Evolutionary conservation across 202 grass and related monocot genomes (phyloP).

Genomic region (Saccharum hybrid): DNA sequence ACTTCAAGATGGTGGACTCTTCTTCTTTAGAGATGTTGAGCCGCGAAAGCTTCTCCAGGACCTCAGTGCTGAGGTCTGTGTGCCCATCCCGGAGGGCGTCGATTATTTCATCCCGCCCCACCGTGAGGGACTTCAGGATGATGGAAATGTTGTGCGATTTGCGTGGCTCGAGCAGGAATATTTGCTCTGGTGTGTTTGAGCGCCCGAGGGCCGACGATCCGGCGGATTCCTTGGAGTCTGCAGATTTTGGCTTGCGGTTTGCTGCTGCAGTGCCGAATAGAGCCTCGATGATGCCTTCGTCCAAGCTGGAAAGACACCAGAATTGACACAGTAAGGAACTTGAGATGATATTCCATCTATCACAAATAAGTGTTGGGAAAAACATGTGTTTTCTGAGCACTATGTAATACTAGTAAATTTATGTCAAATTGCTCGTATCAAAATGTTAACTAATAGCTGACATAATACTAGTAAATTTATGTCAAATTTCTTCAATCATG

Average conservation of each 20-base stretch:
- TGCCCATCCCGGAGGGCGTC: conserved; percentile 63
- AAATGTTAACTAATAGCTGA: background rate
- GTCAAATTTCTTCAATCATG: conserved; percentile 29
- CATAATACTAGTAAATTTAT: too few relatives aligned
- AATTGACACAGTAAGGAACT: background rate
- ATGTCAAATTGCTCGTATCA: background rate
- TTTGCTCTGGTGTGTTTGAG: conserved; percentile 48
- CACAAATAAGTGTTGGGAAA: background rate
- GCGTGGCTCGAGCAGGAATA: conserved; percentile 74
- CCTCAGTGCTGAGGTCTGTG: conserved; percentile 66
- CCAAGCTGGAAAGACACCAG: conserved; percentile 58
- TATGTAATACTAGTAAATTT: background rate
- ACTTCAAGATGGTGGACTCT: conserved; percentile 62
- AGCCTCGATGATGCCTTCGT: conserved; percentile 84
- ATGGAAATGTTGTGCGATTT: conserved; percentile 92
- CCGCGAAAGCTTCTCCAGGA: conserved; percentile 76
- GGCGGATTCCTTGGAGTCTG: conserved; percentile 42
- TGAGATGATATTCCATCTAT: background rate
- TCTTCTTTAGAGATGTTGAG: conserved; percentile 77
- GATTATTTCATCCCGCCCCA: conserved; percentile 66
- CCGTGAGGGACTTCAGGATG: conserved; percentile 69
- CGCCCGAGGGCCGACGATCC: conserved; percentile 40
- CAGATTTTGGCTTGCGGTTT: conserved; percentile 55
- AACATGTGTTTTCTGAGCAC: background rate
- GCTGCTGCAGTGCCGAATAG: conserved; percentile 69